Base-by-base conservation (phyloP, 1,284 basidiomycete genomes). In the Ustilago cynodontis region DNA sequence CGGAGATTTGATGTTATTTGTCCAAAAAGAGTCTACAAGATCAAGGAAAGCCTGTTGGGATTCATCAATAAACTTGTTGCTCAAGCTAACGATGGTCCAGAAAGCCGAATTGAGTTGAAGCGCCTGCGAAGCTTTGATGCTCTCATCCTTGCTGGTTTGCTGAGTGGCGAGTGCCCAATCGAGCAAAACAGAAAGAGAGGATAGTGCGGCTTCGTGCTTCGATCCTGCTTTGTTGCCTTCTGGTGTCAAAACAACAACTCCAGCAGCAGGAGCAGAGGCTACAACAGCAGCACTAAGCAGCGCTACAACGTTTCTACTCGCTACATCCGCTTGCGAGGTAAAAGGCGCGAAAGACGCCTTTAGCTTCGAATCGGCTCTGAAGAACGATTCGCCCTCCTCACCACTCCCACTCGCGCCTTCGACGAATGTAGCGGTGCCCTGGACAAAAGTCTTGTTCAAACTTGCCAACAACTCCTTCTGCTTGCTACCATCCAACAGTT, bases 61-160 rank as follows among this genome's bases (percentile, higher is more conserved):
- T 37, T 79, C 74, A n/a, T 62, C 59, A 13, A 78, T 60, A 49
- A 70, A 73, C 71, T 85, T 85, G 68, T 85, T 85, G 55, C 77
- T 59, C n/a, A 65, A 35, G 5, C 63, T 14, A 35, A 37, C 56
- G 20, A 63, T 31, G 16, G 45, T 53, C 75, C 70, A 73, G 52
- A 53, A 67, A 0, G 58, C 66, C 31, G 52, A 59, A 37, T 71
- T 70, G 59, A 70, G 60, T 28, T 73, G 71, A 5, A 77, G 67
- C 1, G 71, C 66, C 13, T 28, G 43, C 2, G 65, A 72, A 1
- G 69, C 39, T 3, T 29, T 20, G 31, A 8, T 16, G 14, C 35
- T 41, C 16, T 18, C 18, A 1, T 31, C 29, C 41, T 53, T 55
- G 14, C 14, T 5, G 9, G 20, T 6, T 56, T 18, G 3, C n/a